Conservation (phyloP, 495 filamentous ascomycete genomes). For the Lichina pygmaea region DNA sequence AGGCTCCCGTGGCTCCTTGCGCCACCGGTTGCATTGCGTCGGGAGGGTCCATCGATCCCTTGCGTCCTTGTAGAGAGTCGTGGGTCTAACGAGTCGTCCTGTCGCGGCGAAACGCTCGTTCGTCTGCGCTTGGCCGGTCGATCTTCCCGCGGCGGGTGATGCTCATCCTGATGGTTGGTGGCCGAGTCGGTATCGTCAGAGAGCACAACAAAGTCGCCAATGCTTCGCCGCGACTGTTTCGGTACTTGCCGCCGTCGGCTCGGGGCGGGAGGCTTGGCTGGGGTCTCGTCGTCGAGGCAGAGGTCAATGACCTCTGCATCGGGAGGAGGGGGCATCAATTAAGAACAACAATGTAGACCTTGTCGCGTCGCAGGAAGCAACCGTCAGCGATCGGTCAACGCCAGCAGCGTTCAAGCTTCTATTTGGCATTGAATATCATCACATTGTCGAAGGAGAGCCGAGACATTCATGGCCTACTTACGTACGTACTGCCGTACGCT, state of each 20-base stretch:
- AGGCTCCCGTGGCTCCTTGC: too few species aligned
- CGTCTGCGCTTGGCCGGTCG: not conserved
- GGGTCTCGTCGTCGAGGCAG: not conserved
- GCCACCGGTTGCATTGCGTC: too few species aligned
- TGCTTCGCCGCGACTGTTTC: not conserved
- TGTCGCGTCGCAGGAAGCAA: too few species aligned
- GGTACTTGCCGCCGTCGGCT: not conserved
- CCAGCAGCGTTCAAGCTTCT: too few species aligned
- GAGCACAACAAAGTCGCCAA: constrained; percentile 10
- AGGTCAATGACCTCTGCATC: not conserved
- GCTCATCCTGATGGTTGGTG: constrained; percentile 8
- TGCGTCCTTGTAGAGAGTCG: constrained; percentile 1
- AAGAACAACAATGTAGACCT: too few species aligned
- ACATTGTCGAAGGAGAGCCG: too few species aligned
- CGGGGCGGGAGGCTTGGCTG: not conserved
- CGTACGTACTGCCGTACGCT: too few species aligned
- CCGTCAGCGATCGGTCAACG: too few species aligned
- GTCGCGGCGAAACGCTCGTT: constrained; percentile 1
- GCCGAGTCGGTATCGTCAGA: constrained; percentile 25
- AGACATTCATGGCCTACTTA: too few species aligned
- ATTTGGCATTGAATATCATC: too few species aligned
- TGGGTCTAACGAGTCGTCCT: not conserved
- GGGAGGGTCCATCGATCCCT: not conserved
- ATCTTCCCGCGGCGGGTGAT: not conserved
- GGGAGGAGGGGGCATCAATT: too few species aligned